Conservation (phyloP, 2,329 filamentous ascomycete genomes). For the Zymoseptoria passerinii region DNA sequence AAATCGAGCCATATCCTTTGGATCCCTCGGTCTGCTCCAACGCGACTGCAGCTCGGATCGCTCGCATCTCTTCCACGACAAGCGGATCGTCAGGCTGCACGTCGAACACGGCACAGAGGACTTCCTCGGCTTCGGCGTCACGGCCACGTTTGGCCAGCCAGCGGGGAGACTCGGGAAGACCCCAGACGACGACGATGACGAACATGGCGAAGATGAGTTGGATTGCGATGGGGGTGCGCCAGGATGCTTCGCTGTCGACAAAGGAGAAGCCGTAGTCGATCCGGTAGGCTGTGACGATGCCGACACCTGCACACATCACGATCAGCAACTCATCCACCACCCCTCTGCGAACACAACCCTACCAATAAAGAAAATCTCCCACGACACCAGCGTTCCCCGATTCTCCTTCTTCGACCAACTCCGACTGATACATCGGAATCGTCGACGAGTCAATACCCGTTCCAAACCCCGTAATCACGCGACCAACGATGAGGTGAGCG, state of each 20-base stretch:
- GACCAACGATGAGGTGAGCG: constrained; percentile 41
- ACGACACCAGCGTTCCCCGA: constrained; percentile 21
- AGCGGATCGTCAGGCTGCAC: constrained; percentile 16
- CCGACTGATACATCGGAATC: constrained; percentile 39
- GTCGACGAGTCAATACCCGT: constrained; percentile 30
- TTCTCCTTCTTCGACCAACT: constrained; percentile 30
- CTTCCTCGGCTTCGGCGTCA: constrained; percentile 18
- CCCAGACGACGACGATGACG: constrained; percentile 28
- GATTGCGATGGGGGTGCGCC: constrained; percentile 13
- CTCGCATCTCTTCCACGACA: constrained; percentile 19
- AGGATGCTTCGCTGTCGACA: constrained; percentile 7
- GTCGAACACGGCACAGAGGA: constrained; percentile 22
- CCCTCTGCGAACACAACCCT: neutral
- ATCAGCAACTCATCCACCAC: neutral
- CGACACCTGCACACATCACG: neutral
- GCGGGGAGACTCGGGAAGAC: constrained; percentile 10
- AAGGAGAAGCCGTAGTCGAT: constrained; percentile 15
- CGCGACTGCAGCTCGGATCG: constrained; percentile 29
- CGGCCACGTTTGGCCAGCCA: constrained; percentile 27
- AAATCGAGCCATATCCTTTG: constrained; percentile 25
- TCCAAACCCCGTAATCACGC: constrained; percentile 41
- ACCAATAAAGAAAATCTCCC: constrained; percentile 21
- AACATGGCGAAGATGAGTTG: constrained; percentile 26
- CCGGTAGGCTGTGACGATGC: constrained; percentile 14
- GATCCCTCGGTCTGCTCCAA: constrained; percentile 27